phyloP scores from a whole-genome alignment of 495 filamentous ascomycete genomes.

The Penicillium canescens region DNA sequence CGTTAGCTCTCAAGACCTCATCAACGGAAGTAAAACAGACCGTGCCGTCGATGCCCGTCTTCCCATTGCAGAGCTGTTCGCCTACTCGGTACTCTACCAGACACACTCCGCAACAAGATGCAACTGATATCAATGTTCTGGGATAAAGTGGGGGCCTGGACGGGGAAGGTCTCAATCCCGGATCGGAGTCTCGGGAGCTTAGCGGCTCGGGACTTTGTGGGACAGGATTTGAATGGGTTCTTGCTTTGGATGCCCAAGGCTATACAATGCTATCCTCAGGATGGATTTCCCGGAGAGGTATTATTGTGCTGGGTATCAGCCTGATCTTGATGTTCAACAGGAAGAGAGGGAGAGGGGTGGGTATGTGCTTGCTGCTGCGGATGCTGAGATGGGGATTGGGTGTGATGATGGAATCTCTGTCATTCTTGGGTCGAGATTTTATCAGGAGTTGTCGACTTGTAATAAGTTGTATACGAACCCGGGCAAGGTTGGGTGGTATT shows the following conservation, averaged over 20 bases:
- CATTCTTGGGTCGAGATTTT: not conserved
- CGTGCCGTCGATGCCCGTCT: constrained; percentile 18
- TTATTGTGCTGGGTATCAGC: not conserved
- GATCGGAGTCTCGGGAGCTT: constrained; percentile 15
- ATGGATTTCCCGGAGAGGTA: constrained; percentile 3
- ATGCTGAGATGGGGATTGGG: not conserved
- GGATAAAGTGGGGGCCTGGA: constrained; percentile 12
- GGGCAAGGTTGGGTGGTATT: no score
- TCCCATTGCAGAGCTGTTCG: constrained; percentile 39
- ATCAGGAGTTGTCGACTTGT: not conserved
- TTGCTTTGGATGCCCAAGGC: constrained; percentile 37
- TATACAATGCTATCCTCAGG: constrained; percentile 45
- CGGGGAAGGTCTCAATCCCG: constrained; percentile 11
- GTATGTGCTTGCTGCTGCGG: not conserved
- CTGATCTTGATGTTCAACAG: not conserved
- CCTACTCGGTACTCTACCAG: constrained; percentile 39
- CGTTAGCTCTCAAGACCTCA: not conserved
- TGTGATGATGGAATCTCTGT: not conserved
- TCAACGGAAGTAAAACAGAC: constrained; percentile 1
- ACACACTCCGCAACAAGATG: constrained; percentile 24
- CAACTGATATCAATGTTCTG: constrained; percentile 13
- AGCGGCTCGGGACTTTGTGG: constrained; percentile 12
- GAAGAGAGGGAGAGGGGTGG: not conserved
- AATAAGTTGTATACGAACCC: no score
- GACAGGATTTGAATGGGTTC: constrained; percentile 36